A percentile compares a stretch with the other conserved stretches of the same genome.
These are phyloP conservation scores for Talaromyces sp. DNA, from an alignment of 2,329 filamentous ascomycete species.

Conservation along the genomic window DNA sequence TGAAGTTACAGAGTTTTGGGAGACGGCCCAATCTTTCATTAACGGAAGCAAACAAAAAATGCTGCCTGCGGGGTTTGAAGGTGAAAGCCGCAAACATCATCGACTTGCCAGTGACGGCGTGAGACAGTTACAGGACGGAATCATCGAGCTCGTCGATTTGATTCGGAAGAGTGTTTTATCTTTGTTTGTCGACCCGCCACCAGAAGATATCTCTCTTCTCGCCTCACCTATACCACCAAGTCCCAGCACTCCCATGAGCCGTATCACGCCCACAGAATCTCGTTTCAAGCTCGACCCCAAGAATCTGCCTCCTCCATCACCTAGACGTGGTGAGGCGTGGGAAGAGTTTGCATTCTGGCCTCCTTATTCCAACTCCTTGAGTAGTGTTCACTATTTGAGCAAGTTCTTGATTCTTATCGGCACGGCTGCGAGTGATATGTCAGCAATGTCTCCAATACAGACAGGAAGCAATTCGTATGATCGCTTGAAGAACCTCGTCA, in stretches of 20 bases:
- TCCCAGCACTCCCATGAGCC: slow-evolving; percentile 59
- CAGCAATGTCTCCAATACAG: slow-evolving; percentile 64
- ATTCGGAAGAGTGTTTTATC: slow-evolving; percentile 72
- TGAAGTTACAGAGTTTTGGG: slow-evolving; percentile 91
- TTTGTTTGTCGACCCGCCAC: slow-evolving; percentile 82
- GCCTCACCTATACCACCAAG: slow-evolving; percentile 71
- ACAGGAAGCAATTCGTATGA: slow-evolving; percentile 57
- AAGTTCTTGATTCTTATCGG: slow-evolving; percentile 78
- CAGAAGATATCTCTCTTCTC: slow-evolving; percentile 82
- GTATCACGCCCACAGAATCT: slow-evolving; percentile 58
- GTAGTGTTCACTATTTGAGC: slow-evolving; percentile 83
- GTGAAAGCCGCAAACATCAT: slow-evolving; percentile 76
- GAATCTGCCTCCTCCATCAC: slow-evolving; percentile 70
- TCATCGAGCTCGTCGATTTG: slow-evolving; percentile 74
- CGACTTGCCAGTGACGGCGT: slow-evolving; percentile 67
- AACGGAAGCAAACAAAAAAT: slow-evolving; percentile 75
- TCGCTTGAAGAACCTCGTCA: slow-evolving; percentile 68
- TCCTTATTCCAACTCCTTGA: slow-evolving; percentile 83
- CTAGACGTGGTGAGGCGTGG: slow-evolving; percentile 77
- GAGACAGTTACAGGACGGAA: slow-evolving; percentile 67
- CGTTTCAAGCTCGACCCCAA: slow-evolving; percentile 75
- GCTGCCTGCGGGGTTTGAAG: slow-evolving; percentile 74
- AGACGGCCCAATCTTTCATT: slow-evolving; percentile 83
- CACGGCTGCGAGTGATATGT: slow-evolving; percentile 81
- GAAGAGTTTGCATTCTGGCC: slow-evolving; percentile 97